These are phyloP conservation scores for Sporothrix inflata DNA, from an alignment of 2,329 filamentous ascomycete species.

Conservation along the genomic window DNA sequence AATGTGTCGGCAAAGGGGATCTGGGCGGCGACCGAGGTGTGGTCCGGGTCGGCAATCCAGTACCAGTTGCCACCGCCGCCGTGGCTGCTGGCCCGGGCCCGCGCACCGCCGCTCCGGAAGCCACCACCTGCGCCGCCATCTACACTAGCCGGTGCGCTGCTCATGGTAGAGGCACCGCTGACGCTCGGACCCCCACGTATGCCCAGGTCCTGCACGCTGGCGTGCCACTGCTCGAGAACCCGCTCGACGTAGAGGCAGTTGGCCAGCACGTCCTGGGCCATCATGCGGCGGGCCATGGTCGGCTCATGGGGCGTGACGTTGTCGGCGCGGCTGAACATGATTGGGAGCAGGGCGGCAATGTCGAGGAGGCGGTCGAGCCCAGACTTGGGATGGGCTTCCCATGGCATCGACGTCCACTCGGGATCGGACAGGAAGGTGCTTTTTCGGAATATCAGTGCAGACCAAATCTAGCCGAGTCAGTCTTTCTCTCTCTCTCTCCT, in stretches of 20 bases:
- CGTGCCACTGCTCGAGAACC: conserved; percentile 54
- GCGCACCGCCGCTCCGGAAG: background rate
- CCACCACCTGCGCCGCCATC: background rate
- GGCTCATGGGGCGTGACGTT: conserved; percentile 45
- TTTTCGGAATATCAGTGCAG: conserved; percentile 54
- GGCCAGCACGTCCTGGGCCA: conserved; percentile 53
- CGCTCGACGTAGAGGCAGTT: conserved; percentile 53
- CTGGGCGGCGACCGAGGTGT: conserved; percentile 38
- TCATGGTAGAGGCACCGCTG: conserved; percentile 5
- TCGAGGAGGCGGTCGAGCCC: conserved; percentile 58
- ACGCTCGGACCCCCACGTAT: conserved; percentile 29
- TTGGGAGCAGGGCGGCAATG: conserved; percentile 51
- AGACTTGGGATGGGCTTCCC: conserved; percentile 56
- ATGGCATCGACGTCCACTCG: conserved; percentile 58
- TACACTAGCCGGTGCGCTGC: background rate
- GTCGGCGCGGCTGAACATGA: conserved; percentile 52
- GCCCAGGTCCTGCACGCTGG: conserved; percentile 37
- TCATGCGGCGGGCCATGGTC: conserved; percentile 47
- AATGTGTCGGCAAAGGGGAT: conserved; percentile 52
- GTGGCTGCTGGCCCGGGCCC: conserved; percentile 29
- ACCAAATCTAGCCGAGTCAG: conserved; percentile 44
- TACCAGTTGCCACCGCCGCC: conserved; percentile 36
- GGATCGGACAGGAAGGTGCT: conserved; percentile 55
- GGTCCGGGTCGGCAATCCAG: conserved; percentile 45
- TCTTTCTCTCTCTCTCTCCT: conserved; percentile 8